Percentiles rank a stretch among this genome's conserved stretches.
Conservation (phyloP, 805 yeast species). For the Jamesozyma rosinii region DNA sequence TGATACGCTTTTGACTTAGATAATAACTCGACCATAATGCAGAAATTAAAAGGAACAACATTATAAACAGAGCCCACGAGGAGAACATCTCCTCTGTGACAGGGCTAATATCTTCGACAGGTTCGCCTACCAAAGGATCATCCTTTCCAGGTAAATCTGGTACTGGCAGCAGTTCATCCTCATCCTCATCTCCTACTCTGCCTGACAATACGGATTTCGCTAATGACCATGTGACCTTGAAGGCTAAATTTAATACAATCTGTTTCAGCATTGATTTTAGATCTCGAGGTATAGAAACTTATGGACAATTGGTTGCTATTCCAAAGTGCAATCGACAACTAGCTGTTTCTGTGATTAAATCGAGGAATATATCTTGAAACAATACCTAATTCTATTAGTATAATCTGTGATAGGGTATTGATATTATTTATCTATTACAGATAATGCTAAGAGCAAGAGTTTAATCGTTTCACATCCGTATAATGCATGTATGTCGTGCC, state of each 20-base stretch:
- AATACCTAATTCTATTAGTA: no score
- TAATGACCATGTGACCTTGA: conserved; percentile 8
- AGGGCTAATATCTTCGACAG: conserved; percentile 63
- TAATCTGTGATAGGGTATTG: no score
- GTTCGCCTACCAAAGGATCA: conserved; percentile 41
- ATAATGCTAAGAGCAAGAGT: no score
- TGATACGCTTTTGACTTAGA: conserved; percentile 80
- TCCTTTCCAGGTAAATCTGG: conserved; percentile 22
- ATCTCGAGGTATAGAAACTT: neutral
- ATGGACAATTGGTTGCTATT: no score
- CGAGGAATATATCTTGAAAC: no score
- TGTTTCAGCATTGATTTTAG: conserved; percentile 7
- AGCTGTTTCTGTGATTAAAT: no score
- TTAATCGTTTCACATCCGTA: no score
- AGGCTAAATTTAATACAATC: conserved; percentile 9
- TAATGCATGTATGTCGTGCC: no score
- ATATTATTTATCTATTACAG: no score
- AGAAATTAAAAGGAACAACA: conserved; percentile 66
- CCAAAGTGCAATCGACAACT: no score
- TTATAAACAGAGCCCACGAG: conserved; percentile 92
- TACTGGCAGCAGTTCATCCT: conserved; percentile 33
- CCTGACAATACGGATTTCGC: conserved; percentile 7
- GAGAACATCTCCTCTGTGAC: conserved; percentile 91
- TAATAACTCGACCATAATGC: conserved; percentile 95
- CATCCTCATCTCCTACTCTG: conserved; percentile 24